Evolutionary conservation across 345 rosid species (phyloP), one percentile per base, ranked within the genome.

Genomic region (Linum lewisii): DNA sequence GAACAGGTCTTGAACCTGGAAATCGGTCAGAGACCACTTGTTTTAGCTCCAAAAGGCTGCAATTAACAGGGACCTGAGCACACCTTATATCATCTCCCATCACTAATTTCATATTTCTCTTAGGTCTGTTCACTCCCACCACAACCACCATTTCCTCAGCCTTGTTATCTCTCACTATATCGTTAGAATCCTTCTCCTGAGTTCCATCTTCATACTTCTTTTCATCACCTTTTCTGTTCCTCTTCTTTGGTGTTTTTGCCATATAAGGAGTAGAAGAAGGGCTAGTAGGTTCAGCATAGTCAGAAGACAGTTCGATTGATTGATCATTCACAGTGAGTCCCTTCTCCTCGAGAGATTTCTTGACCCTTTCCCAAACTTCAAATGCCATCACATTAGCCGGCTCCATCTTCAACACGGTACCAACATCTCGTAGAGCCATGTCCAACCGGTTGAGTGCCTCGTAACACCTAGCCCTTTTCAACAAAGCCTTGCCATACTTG

Each of bases 381-480:
- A 73, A 56, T 15, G 95, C 96, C 81, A 83, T 88, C 24, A 76
- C 62, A 74, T 88, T 91, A 25, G 82, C 83, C 0, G 84, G 90
- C 72, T 91, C 98, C 59, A 75, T 54, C 24, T 79, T 72, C 54
- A 87, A 75, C 65, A 91, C 96, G 44, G 64, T 21, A 63, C 63
- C 72, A 49, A 87, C 85, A 73, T 91, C 98, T 80, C 73, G 79
- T 47, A 86, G 59, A 0, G 96, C 88, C 61, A 84, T 81, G 73
- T 88, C 96, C 20, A 84, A 71, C 72, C 81, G 79, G 74, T 86
- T 86, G 84, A 91, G 75, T 14, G 88, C 86, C 71, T 91, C 98
- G 2, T 84, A 86, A 64, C 98, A 91, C 73, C 95, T 81, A 1
- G 96, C 90, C 71, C 96, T 80, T 76, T 91, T 91, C 60, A 88